phyloP scores from a whole-genome alignment of 2,329 filamentous ascomycete genomes.

The Reticulascus tulasneorum region DNA sequence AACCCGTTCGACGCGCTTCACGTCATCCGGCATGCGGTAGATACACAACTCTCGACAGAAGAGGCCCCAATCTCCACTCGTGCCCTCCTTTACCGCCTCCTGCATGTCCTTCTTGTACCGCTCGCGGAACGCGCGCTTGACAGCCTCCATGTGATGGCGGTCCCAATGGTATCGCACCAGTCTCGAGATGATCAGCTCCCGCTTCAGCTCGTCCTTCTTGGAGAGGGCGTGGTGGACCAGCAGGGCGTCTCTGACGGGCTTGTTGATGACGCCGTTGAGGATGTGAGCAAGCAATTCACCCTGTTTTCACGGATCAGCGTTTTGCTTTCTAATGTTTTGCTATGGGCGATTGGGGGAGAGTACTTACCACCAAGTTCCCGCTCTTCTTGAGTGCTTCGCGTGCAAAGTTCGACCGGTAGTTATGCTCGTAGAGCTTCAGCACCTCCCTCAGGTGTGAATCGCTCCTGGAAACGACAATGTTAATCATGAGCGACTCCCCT shows the following conservation, averaged over 20 bases:
- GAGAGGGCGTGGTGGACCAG: slow-evolving; percentile 87
- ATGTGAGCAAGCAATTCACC: slow-evolving; percentile 93
- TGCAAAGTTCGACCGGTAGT: slow-evolving; percentile 77
- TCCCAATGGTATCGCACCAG: slow-evolving; percentile 94
- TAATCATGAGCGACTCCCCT: slow-evolving; percentile 83
- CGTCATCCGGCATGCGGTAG: slow-evolving; percentile 55
- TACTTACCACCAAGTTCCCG: slow-evolving; percentile 83
- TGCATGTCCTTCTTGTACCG: slow-evolving; percentile 73
- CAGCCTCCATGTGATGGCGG: slow-evolving; percentile 68
- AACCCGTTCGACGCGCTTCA: slow-evolving; percentile 47
- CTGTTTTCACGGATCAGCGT: slow-evolving; percentile 44
- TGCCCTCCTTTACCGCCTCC: slow-evolving; percentile 73
- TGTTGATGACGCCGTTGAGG: slow-evolving; percentile 94
- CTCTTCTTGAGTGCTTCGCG: slow-evolving; percentile 84
- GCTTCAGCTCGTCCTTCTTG: slow-evolving; percentile 66
- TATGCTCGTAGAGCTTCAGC: slow-evolving; percentile 69
- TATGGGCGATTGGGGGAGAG: not conserved
- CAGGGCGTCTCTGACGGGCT: slow-evolving; percentile 86
- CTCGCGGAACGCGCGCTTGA: slow-evolving; percentile 76
- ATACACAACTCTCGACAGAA: slow-evolving; percentile 72
- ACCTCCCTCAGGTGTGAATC: slow-evolving; percentile 80
- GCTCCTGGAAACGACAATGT: slow-evolving; percentile 75
- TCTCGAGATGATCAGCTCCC: slow-evolving; percentile 82
- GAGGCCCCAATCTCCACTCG: slow-evolving; percentile 69
- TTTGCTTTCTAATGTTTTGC: not conserved